Base-by-base conservation (phyloP, 1,139 yeast genomes). In the Kurtzmaniella quercitrusa region DNA sequence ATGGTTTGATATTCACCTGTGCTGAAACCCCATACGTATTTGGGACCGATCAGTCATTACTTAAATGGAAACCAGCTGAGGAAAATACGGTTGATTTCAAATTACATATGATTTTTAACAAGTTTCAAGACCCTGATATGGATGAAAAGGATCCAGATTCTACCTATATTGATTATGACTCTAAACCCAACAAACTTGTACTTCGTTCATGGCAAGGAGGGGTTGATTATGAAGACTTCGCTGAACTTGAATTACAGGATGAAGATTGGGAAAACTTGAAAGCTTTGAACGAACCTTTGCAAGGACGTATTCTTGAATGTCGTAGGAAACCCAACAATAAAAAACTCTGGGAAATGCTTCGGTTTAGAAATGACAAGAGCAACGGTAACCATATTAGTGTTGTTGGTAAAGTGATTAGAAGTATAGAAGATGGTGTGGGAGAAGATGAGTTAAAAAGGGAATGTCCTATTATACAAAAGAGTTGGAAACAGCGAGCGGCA, bases 61-160 rank as follows among this genome's bases (percentile, higher is more conserved):
- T 94, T 45, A 94, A 94, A 63, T 94, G 99, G 99, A 94, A 94
- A 57, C 98, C 98, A 0, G 90, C 95, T 9, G 87, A 88, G 48
- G 98, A 93, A 62, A 94, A 94, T 56, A 84, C 97, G 0, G 77
- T 94, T 31, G 99, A 94, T 63, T 93, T 88, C 63, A 83, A 84
- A 58, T 62, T 94, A 48, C 77, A 78, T 34, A 62, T 93, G 41
- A 79, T 78, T 19, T 90, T 91, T 55, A 82, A 84, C 12, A 56
- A 68, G 41, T 85, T 62, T 46, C 81, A 79, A 42, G 96, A 89
- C 57, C 79, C 81, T 2, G 88, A 85, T 45, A 60, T 82, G 55
- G 85, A 85, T 40, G 82, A 82, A 42, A 70, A 79, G 47, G 89
- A 84, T 55, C 87, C 90, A 1, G 85, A 82, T 50, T 79, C 86